phyloP scores from a whole-genome alignment of 2,329 filamentous ascomycete species.

The Talaromyces amestolkiae region DNA sequence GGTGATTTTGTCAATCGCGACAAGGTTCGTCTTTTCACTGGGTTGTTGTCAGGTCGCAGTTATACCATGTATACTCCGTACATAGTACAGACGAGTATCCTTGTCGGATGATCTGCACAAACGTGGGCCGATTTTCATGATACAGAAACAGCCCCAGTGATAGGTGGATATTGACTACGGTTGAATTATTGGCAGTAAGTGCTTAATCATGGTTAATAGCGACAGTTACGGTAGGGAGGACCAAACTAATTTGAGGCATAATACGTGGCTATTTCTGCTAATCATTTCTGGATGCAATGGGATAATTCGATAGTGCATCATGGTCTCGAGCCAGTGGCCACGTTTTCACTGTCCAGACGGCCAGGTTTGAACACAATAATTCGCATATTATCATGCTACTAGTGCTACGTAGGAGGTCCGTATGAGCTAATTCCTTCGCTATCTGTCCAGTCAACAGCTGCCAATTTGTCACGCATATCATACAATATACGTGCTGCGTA shows the following conservation, averaged over 20 bases:
- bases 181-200: not conserved
- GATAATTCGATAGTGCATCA: not conserved
- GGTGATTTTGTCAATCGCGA: not conserved
- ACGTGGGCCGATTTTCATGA: not conserved
- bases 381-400: not conserved
- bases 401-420: not conserved
- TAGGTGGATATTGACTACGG: not conserved
- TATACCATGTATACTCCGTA: not conserved
- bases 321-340: not conserved
- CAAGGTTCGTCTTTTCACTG: not conserved
- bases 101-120: not conserved
- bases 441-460: not conserved
- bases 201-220: not conserved
- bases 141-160: not conserved
- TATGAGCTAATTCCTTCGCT: not conserved
- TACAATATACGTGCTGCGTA: not conserved
- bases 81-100: not conserved
- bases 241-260: not conserved
- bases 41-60: not conserved
- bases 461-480: not conserved
- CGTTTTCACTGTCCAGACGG: not conserved
- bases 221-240: not conserved
- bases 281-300: not conserved
- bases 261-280: not conserved
- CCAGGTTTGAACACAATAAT: not conserved